Conservation (phyloP, 1,139 yeast genomes). For the Debaryomycetaceae sp. region DNA sequence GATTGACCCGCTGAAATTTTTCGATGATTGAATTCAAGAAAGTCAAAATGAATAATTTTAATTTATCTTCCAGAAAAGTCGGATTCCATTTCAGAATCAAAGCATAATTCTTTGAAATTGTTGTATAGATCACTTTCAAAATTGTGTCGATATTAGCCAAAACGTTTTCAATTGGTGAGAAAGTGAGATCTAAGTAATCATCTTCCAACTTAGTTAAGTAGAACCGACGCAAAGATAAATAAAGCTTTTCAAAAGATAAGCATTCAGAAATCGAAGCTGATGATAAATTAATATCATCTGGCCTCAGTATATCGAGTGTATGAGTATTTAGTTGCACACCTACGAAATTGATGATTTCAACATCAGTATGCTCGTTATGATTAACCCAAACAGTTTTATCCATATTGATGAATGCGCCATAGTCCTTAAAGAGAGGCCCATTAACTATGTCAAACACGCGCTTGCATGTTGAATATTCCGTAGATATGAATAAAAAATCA, state of each 20-base stretch:
- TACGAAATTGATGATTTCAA: slow-evolving; percentile 21
- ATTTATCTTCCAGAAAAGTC: slow-evolving; percentile 3
- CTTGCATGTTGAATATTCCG: slow-evolving; percentile 21
- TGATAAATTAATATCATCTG: not conserved
- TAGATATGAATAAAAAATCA: slow-evolving; percentile 73
- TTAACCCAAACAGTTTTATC: slow-evolving; percentile 42
- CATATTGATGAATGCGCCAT: slow-evolving; percentile 60
- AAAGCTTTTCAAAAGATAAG: slow-evolving; percentile 14
- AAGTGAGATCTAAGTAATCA: slow-evolving; percentile 9
- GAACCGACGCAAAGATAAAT: slow-evolving; percentile 13
- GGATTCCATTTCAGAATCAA: slow-evolving; percentile 3
- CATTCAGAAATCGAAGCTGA: slow-evolving; percentile 10
- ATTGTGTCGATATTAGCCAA: slow-evolving; percentile 11
- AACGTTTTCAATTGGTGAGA: slow-evolving; percentile 7
- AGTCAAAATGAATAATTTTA: slow-evolving; percentile 5
- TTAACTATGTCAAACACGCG: slow-evolving; percentile 13
- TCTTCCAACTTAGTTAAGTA: slow-evolving; percentile 13
- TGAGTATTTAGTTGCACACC: slow-evolving; percentile 28
- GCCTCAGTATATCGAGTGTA: slow-evolving; percentile 6
- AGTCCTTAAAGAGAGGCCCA: slow-evolving; percentile 42
- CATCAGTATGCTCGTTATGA: not conserved
- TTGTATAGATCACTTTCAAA: slow-evolving; percentile 9
- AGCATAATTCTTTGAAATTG: slow-evolving; percentile 6
- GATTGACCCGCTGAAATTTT: slow-evolving; percentile 2
- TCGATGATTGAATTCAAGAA: slow-evolving; percentile 3